These are phyloP conservation scores for Phylloporus rhodoxanthus DNA, from an alignment of 768 basidiomycete species.

Conservation along the genomic window DNA sequence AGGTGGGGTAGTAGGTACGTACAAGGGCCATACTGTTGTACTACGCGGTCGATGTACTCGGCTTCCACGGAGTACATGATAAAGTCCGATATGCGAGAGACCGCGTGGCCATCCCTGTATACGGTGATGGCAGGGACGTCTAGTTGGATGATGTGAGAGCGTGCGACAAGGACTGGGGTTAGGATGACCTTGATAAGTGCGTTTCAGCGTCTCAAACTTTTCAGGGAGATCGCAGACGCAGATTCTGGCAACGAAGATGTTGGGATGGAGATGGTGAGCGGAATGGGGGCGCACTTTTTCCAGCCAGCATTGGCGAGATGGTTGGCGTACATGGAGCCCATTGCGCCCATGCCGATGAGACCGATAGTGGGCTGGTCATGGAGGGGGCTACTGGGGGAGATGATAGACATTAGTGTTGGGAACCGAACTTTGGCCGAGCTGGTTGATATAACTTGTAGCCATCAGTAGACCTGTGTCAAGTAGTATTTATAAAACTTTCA, in stretches of 20 bases:
- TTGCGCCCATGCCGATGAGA: constrained; percentile 94
- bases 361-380: constrained; percentile 74
- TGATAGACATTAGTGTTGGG: constrained; percentile 13
- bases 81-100: constrained; percentile 85
- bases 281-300: constrained; percentile 53
- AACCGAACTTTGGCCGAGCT: background rate
- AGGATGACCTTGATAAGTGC: constrained; percentile 52
- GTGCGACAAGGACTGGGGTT: background rate
- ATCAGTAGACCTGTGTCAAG: background rate
- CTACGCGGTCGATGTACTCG: constrained; percentile 77
- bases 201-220: constrained; percentile 58
- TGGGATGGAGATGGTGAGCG: background rate
- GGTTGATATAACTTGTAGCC: background rate
- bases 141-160: constrained; percentile 23
- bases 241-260: constrained; percentile 46
- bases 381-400: constrained; percentile 31
- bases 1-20: constrained; percentile 22
- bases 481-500: no score
- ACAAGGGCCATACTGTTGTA: constrained; percentile 90
- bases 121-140: constrained; percentile 60
- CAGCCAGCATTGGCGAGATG: constrained; percentile 76
- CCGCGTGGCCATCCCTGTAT: constrained; percentile 75
- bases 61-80: constrained; percentile 96
- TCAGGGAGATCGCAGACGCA: constrained; percentile 83
- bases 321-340: constrained; percentile 92